These are phyloP conservation scores for Dorcoceras hygrometricum DNA, from an alignment of 257 asterid species.

Conservation along the genomic window DNA sequence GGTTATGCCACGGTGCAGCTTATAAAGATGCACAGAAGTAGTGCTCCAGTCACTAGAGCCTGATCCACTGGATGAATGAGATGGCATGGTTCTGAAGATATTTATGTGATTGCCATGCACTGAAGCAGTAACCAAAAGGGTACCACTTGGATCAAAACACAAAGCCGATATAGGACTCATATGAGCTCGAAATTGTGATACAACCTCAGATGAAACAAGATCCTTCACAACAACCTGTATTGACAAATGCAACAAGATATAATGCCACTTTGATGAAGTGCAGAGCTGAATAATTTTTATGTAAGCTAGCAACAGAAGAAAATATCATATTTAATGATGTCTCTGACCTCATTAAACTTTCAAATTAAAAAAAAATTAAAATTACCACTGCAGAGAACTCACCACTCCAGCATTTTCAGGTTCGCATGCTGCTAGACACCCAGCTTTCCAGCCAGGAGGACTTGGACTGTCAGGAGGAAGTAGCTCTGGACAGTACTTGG, in stretches of 20 bases:
- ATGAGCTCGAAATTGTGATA: constrained; percentile 76
- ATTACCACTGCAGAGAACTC: constrained; percentile 10
- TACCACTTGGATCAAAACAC: constrained; percentile 72
- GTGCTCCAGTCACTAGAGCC: constrained; percentile 50
- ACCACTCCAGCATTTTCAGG: constrained; percentile 40
- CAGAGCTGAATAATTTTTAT: background rate
- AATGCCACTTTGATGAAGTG: background rate
- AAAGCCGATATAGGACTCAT: constrained; percentile 69
- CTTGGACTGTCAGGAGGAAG: constrained; percentile 33
- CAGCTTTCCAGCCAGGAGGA: constrained; percentile 34
- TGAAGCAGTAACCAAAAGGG: constrained; percentile 73
- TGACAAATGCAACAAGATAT: constrained; percentile 7
- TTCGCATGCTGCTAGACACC: constrained; percentile 27
- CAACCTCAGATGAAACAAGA: constrained; percentile 39
- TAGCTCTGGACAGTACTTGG: constrained; percentile 34
- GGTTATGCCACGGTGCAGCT: constrained; percentile 41
- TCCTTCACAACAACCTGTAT: constrained; percentile 40
- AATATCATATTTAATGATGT: background rate
- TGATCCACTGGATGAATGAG: constrained; percentile 35
- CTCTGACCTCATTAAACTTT: background rate
- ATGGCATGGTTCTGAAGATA: constrained; percentile 60
- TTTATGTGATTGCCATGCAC: constrained; percentile 64
- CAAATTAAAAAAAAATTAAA: constrained; percentile 6
- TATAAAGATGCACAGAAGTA: constrained; percentile 47
- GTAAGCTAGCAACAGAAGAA: background rate